Evolutionary conservation across 2,329 filamentous ascomycete species (phyloP).

Genomic region (Penicillium sp.): DNA sequence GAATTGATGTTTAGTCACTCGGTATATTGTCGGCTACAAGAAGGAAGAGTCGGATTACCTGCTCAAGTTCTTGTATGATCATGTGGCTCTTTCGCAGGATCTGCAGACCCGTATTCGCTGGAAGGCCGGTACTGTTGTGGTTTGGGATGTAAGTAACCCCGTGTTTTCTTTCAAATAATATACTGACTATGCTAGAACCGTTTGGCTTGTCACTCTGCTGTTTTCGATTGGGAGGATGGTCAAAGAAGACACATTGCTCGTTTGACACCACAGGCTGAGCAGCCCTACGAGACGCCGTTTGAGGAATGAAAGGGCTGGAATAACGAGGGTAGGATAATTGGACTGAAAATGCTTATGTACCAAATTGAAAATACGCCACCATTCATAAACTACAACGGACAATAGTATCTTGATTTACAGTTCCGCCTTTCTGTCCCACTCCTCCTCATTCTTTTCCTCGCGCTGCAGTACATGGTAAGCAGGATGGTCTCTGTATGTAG

Average conservation of each 20-base stretch:
- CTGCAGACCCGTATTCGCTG: conserved; percentile 75
- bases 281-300: conserved; percentile 70
- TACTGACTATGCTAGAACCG: conserved; percentile 56
- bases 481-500: neutral
- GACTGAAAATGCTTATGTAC: neutral
- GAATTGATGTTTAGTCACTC: conserved; percentile 61
- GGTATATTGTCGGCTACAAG: conserved; percentile 78
- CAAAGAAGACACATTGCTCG: conserved; percentile 77
- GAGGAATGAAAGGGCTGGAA: conserved; percentile 21
- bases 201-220: conserved; percentile 74
- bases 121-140: conserved; percentile 76
- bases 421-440: neutral
- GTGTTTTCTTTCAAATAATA: neutral
- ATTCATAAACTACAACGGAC: neutral
- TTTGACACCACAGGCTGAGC: conserved; percentile 80
- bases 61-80: conserved; percentile 75
- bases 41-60: conserved; percentile 81
- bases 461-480: neutral
- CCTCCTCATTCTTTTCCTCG: neutral
- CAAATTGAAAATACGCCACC: neutral
- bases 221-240: conserved; percentile 80
- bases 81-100: conserved; percentile 70
- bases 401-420: neutral
- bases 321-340: neutral
- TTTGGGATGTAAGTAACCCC: conserved; percentile 66